Percentiles rank a stretch among this genome's conserved stretches.
Conservation (phyloP, 148 eudicot species). For the Rheum nobile region DNA sequence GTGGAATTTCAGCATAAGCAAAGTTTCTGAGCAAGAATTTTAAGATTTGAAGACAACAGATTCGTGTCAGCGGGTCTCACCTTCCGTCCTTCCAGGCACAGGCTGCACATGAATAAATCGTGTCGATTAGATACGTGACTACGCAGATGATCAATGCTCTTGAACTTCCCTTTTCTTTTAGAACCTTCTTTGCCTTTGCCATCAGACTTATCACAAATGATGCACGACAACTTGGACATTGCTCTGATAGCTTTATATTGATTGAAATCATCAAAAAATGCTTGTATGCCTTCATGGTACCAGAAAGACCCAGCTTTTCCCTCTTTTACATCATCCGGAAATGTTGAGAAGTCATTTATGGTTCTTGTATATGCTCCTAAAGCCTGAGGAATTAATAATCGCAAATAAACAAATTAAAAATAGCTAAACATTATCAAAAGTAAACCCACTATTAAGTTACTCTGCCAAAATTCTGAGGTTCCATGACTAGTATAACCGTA, state of each 20-base stretch:
- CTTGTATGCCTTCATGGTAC: conserved; percentile 79
- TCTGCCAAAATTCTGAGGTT: background rate
- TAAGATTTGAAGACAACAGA: background rate
- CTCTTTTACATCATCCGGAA: conserved; percentile 58
- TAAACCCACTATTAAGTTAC: background rate
- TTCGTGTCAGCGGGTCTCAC: conserved; percentile 14
- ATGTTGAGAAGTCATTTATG: conserved; percentile 52
- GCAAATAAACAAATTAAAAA: background rate
- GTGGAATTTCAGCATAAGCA: background rate
- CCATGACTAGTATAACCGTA: background rate
- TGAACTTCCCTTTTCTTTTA: conserved; percentile 43
- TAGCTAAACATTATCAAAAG: background rate
- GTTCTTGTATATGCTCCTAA: conserved; percentile 64
- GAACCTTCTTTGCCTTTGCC: conserved; percentile 29
- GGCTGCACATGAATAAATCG: conserved; percentile 64
- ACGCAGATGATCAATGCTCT: conserved; percentile 67
- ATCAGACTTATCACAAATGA: conserved; percentile 57
- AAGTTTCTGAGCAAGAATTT: background rate
- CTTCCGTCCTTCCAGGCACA: conserved; percentile 78
- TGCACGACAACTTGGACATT: conserved; percentile 91
- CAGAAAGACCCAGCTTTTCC: conserved; percentile 67
- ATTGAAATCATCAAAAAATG: conserved; percentile 70
- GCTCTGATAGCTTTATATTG: conserved; percentile 80
- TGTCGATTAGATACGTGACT: conserved; percentile 74
- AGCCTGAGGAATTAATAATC: conserved; percentile 36